phyloP scores from a whole-genome alignment of 768 basidiomycete genomes.

The Myochromella boudieri region DNA sequence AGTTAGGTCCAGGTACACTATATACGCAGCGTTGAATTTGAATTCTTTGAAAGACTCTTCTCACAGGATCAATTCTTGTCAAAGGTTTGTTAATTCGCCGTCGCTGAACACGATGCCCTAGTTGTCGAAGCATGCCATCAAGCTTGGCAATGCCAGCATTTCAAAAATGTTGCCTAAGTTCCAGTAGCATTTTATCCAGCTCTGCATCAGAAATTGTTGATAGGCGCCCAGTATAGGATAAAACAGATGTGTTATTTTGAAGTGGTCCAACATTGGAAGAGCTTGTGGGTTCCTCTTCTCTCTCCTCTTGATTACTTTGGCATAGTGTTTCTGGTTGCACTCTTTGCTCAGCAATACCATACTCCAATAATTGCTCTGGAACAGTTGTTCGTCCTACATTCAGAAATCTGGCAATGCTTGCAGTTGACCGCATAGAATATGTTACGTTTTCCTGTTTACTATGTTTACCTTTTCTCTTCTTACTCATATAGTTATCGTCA shows the following conservation, averaged over 20 bases:
- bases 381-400: constrained; percentile 14
- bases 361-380: constrained; percentile 13
- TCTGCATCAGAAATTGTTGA: background rate
- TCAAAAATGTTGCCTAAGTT: background rate
- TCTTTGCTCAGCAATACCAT: no score
- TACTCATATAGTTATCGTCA: no score
- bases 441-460: no score
- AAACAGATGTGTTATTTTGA: background rate
- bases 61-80: constrained; percentile 16
- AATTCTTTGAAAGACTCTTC: constrained; percentile 14
- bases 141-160: constrained; percentile 22
- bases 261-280: background rate
- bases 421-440: constrained; percentile 11
- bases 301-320: background rate
- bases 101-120: constrained; percentile 13
- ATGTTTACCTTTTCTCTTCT: no score
- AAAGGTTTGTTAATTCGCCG: constrained; percentile 15
- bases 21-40: constrained; percentile 22
- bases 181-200: background rate
- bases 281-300: background rate
- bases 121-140: constrained; percentile 18
- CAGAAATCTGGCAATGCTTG: constrained; percentile 17
- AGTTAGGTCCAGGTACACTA: constrained; percentile 31
- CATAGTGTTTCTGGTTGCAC: constrained; percentile 2
- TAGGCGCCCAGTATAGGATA: background rate